Conservation (phyloP, 108 stramenopile species). For the Nannochloropsis salina region DNA sequence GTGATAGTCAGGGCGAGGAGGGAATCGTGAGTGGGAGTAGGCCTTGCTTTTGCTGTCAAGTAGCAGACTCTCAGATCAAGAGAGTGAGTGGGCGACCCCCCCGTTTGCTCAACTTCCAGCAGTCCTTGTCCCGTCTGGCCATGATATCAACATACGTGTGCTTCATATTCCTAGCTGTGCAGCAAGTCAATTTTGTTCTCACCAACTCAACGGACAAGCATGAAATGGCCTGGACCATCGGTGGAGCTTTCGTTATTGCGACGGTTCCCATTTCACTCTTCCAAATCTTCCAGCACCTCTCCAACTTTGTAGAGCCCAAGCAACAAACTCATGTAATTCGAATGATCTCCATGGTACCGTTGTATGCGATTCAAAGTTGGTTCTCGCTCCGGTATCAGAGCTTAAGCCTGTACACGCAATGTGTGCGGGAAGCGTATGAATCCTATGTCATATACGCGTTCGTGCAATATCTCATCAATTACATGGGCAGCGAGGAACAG, state of each 20-base stretch:
- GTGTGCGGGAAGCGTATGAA: slow-evolving; percentile 43
- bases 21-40: not conserved
- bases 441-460: slow-evolving; percentile 56
- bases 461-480: slow-evolving; percentile 47
- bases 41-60: slow-evolving; percentile 20
- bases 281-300: slow-evolving; percentile 49
- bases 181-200: slow-evolving; percentile 32
- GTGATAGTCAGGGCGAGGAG: not conserved
- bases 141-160: slow-evolving; percentile 30
- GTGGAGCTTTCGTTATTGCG: slow-evolving; percentile 38
- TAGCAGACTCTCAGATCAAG: not conserved
- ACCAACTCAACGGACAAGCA: slow-evolving; percentile 27
- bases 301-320: slow-evolving; percentile 50
- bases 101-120: slow-evolving; percentile 1
- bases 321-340: slow-evolving; percentile 53
- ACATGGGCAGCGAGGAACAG: slow-evolving; percentile 22
- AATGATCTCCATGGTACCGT: slow-evolving; percentile 54
- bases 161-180: slow-evolving; percentile 28
- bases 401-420: not conserved
- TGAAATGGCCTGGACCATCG: slow-evolving; percentile 41
- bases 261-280: slow-evolving; percentile 42
- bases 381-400: slow-evolving; percentile 40
- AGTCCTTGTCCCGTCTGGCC: slow-evolving; percentile 15
- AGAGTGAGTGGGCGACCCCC: slow-evolving; percentile 4
- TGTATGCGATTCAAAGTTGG: slow-evolving; percentile 49